phyloP scores from a whole-genome alignment of 768 basidiomycete genomes.

The Tremella yokohamensis region DNA sequence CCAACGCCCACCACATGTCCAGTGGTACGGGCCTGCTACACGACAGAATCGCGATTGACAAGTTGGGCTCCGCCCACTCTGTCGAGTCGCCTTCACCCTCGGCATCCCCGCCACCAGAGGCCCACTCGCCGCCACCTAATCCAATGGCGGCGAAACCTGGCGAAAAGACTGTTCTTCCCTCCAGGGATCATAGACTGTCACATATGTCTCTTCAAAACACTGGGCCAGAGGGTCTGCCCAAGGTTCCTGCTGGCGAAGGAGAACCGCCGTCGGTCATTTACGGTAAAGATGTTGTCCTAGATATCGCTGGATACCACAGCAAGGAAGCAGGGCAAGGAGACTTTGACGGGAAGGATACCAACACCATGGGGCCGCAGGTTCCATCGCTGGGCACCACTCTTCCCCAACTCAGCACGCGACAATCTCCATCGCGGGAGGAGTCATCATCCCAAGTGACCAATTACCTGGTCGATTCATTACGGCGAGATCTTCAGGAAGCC shows the following conservation, averaged over 20 bases:
- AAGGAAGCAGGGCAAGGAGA: not conserved
- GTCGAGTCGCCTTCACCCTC: not conserved
- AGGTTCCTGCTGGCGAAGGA: conserved; percentile 53
- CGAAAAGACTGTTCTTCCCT: conserved; percentile 25
- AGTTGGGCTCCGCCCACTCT: not conserved
- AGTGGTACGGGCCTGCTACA: not conserved
- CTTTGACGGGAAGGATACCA: too few relatives aligned
- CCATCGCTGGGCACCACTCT: too few relatives aligned
- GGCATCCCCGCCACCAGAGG: not conserved
- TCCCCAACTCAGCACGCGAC: too few relatives aligned
- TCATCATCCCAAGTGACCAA: too few relatives aligned
- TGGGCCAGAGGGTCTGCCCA: conserved; percentile 49
- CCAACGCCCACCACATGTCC: conserved; percentile 23
- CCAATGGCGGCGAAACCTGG: conserved; percentile 26
- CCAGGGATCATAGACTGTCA: conserved; percentile 18
- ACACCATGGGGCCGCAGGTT: too few relatives aligned
- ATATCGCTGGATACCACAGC: conserved; percentile 69
- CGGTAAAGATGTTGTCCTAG: conserved; percentile 69
- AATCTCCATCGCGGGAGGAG: too few relatives aligned
- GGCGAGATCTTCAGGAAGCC: too few relatives aligned
- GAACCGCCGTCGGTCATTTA: conserved; percentile 63
- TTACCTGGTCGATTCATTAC: too few relatives aligned
- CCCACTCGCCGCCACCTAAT: conserved; percentile 18
- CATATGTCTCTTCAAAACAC: conserved; percentile 10
- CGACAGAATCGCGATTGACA: conserved; percentile 8